phyloP scores from a whole-genome alignment of 257 asterid species.

The Scutellaria minor region DNA sequence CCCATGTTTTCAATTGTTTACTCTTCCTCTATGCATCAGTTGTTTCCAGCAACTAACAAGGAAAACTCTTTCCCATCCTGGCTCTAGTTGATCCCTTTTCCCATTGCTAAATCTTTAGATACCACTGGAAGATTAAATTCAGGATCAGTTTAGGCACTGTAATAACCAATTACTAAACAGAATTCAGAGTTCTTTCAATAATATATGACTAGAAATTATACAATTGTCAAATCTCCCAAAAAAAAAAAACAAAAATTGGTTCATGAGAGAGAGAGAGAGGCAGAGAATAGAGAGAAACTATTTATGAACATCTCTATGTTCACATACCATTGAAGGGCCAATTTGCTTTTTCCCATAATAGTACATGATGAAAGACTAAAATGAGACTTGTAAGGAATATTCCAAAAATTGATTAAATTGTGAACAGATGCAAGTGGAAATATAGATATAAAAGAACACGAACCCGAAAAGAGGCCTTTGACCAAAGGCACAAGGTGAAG shows the following conservation, averaged over 20 bases:
- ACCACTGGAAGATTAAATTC: slow-evolving; percentile 23
- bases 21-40: slow-evolving; percentile 41
- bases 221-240: background rate
- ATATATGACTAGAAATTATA: background rate
- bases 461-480: background rate
- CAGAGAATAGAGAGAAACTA: background rate
- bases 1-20: slow-evolving; percentile 21
- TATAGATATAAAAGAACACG: background rate
- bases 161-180: background rate
- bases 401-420: background rate
- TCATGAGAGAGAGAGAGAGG: background rate
- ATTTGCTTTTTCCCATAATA: background rate
- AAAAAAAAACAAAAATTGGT: background rate
- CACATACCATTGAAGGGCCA: background rate
- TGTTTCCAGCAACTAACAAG: slow-evolving; percentile 35
- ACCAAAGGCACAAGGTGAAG: background rate
- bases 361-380: background rate
- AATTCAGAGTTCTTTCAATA: slow-evolving; percentile 3
- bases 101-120: slow-evolving; percentile 17
- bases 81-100: slow-evolving; percentile 13
- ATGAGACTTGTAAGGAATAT: background rate
- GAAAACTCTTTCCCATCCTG: slow-evolving; percentile 32
- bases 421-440: background rate
- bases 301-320: no score
- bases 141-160: slow-evolving; percentile 5